These are phyloP conservation scores for Fusarium fracticaudum DNA, from an alignment of 2,329 filamentous ascomycete species.

Conservation along the genomic window DNA sequence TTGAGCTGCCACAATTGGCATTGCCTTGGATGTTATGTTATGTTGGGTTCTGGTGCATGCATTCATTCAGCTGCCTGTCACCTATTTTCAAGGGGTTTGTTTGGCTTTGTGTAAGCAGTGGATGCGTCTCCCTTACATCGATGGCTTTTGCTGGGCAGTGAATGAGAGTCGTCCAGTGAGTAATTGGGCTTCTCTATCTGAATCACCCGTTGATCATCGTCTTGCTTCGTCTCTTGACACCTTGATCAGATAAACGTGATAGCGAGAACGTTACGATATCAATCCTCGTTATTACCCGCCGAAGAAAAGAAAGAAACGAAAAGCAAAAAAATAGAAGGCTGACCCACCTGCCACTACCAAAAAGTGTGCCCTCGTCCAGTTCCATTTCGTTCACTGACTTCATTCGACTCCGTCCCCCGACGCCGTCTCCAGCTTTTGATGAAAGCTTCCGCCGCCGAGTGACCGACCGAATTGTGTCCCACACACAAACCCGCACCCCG, in stretches of 20 bases:
- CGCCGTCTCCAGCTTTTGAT: slow-evolving; percentile 28
- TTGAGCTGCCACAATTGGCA: slow-evolving; percentile 1
- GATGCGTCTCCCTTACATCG: neutral
- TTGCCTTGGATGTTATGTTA: slow-evolving; percentile 5
- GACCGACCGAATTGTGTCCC: slow-evolving; percentile 33
- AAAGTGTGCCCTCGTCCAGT: slow-evolving; percentile 14
- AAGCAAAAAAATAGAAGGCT: neutral
- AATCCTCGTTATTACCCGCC: neutral
- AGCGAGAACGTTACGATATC: neutral
- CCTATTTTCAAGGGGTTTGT: neutral
- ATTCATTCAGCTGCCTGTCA: slow-evolving; percentile 10
- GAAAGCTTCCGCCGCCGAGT: slow-evolving; percentile 28
- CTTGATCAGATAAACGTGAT: neutral
- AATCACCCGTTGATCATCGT: neutral
- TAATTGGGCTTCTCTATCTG: neutral
- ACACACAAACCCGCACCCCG: slow-evolving; percentile 27
- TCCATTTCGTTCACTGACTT: neutral
- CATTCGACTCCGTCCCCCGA: slow-evolving; percentile 35
- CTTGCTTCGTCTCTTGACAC: neutral
- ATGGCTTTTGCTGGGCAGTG: neutral
- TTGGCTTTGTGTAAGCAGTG: slow-evolving; percentile 6
- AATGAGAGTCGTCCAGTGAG: neutral
- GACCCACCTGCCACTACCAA: neutral
- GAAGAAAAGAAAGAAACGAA: neutral
- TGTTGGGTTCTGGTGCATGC: neutral